Percentiles rank a stretch among this genome's conserved stretches.
These are phyloP conservation scores for Coemansia sp. DNA, from an alignment of 192 early-diverging fungal genomes.

Conservation along the genomic window DNA sequence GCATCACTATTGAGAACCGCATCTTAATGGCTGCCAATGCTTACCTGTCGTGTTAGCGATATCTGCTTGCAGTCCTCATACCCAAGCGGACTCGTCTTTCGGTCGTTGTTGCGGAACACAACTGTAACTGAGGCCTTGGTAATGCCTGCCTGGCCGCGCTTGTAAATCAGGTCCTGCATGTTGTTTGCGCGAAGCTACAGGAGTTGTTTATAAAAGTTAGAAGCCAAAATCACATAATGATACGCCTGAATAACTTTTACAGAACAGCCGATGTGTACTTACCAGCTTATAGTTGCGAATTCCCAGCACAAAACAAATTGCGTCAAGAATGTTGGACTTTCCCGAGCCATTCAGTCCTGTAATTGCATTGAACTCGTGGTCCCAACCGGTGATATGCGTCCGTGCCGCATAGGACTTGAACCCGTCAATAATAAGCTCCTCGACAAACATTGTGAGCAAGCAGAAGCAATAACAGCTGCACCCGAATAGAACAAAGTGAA, in stretches of 20 bases:
- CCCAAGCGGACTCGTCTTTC: conserved; percentile 78
- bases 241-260: background rate
- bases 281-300: conserved; percentile 91
- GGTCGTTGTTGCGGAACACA: conserved; percentile 90
- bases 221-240: background rate
- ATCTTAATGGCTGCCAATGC: background rate
- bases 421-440: conserved; percentile 96
- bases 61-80: conserved; percentile 84
- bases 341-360: conserved; percentile 98
- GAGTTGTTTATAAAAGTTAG: background rate
- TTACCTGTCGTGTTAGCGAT: conserved; percentile 92
- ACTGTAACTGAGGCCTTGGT: conserved; percentile 96
- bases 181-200: conserved; percentile 81
- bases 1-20: no score
- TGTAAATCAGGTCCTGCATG: conserved; percentile 96
- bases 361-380: conserved; percentile 96
- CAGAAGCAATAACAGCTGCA: background rate
- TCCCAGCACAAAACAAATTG: conserved; percentile 98
- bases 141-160: conserved; percentile 98
- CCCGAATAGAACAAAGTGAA: background rate
- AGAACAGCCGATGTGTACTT: conserved; percentile 6
- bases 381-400: conserved; percentile 97
- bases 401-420: conserved; percentile 98
- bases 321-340: conserved; percentile 97
- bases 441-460: conserved; percentile 69